Evolutionary conservation across 2,329 filamentous ascomycete genomes (phyloP), one percentile per base, ranked within the genome.

Genomic region (Fusarium stilboides): DNA sequence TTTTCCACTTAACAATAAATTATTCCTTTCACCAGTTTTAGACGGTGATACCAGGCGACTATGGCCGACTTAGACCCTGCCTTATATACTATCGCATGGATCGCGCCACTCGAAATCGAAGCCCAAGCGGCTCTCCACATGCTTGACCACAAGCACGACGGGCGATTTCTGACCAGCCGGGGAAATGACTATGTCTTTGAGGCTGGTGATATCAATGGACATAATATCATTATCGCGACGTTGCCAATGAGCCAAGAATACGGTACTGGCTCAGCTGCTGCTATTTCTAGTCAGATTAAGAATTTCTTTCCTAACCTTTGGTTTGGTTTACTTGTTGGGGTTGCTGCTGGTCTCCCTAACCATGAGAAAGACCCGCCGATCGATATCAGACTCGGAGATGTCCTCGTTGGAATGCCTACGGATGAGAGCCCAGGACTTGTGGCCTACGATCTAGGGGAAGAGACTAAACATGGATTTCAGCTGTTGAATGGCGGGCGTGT

Each of bases 321-420:
- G 73, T 79, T 80, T 39, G 77, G 77, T 1, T 68, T 82, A 2
- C 68, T 81, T 2, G 78, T 81, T 10, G 79, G 79, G 26, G 72
- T 81, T 13, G 78, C 77, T 8, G 75, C 78, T 1, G 79, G 79
- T 0, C 72, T 81, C 4, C 79, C 77, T 0, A 69, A 76, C 28
- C 60, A 78, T 4, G 51, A 44, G 2, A 34, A 50, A 40, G 47
- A 2, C 3, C 76, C 78, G 0, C 69, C 73, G 2, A 66, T 69
- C 4, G 79, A 81, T 61, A 81, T 81, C 15, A 76, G 80, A 6
- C 73, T 81, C 17, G 80, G 79, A 1, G 77, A 81, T 63, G 72
- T 81, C 0, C 73, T 82, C 6, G 76, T 82, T 2, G 75, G 70
- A 8, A 43, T 78, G 4, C 59, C 74, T 0, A 51, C 72, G 1